These are phyloP conservation scores for Forsythia viridissima DNA, from an alignment of 257 asterid species.

Conservation along the genomic window DNA sequence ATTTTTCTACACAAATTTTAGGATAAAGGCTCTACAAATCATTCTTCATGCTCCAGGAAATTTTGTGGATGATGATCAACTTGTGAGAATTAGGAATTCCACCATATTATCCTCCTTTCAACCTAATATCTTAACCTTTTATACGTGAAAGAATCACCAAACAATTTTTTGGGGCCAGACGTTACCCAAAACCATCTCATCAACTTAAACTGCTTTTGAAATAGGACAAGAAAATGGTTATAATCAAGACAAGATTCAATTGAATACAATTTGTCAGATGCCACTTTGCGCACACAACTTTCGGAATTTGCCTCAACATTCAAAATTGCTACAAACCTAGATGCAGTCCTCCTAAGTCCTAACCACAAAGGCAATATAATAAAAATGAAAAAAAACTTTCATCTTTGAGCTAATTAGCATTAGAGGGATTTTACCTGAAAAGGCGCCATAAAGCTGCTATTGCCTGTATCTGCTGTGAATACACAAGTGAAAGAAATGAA, in stretches of 20 bases:
- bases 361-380: neutral
- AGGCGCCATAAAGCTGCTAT: slow-evolving; percentile 95
- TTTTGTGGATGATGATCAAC: neutral
- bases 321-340: neutral
- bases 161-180: neutral
- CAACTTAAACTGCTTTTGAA: neutral
- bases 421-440: slow-evolving; percentile 61
- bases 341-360: neutral
- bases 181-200: slow-evolving; percentile 3
- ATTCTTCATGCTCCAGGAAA: neutral
- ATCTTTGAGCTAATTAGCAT: neutral
- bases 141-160: neutral
- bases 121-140: neutral
- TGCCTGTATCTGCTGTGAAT: slow-evolving; percentile 80
- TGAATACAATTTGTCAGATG: neutral
- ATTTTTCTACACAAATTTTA: neutral
- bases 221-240: neutral
- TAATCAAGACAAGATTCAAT: neutral
- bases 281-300: neutral
- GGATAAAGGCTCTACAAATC: neutral
- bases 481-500: slow-evolving; percentile 65
- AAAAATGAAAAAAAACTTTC: neutral
- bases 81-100: neutral
- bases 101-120: neutral
- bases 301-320: neutral